phyloP scores from a whole-genome alignment of 805 yeast species.

The Clavispora vitiphila region DNA sequence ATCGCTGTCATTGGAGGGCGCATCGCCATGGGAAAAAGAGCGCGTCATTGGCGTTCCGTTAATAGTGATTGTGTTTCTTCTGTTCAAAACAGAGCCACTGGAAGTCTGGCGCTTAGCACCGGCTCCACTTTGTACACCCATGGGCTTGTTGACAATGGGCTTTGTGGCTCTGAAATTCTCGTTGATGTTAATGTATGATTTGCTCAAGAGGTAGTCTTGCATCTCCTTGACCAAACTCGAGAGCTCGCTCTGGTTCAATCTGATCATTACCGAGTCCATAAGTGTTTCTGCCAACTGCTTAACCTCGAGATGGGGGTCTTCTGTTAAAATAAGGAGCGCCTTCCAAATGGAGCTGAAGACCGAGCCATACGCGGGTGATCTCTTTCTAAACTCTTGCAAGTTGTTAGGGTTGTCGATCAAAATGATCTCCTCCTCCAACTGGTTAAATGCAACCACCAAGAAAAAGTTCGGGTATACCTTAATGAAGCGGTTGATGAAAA shows the following conservation, averaged over 20 bases:
- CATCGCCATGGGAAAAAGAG: constrained; percentile 4
- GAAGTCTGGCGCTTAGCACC: constrained; percentile 19
- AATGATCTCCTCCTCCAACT: constrained; percentile 73
- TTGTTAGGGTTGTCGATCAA: constrained; percentile 56
- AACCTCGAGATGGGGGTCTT: constrained; percentile 85
- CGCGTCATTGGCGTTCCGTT: constrained; percentile 21
- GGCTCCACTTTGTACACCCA: constrained; percentile 9
- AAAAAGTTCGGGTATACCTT: constrained; percentile 67
- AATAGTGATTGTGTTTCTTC: constrained; percentile 23
- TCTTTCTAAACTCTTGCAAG: constrained; percentile 59
- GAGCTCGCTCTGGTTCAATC: constrained; percentile 60
- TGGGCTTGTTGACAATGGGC: constrained; percentile 33
- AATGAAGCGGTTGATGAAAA: constrained; percentile 71
- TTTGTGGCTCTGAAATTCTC: constrained; percentile 36
- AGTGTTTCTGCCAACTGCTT: constrained; percentile 65
- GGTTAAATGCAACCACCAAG: constrained; percentile 80
- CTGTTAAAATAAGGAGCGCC: constrained; percentile 68
- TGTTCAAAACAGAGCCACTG: constrained; percentile 17
- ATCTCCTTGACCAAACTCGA: constrained; percentile 60
- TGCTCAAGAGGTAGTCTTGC: constrained; percentile 58
- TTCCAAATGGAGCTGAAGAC: constrained; percentile 86
- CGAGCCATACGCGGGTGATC: constrained; percentile 81
- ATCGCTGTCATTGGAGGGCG: constrained; percentile 16
- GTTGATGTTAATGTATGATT: constrained; percentile 35
- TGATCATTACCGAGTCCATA: constrained; percentile 65